These are phyloP conservation scores for Psidium friedrichsthalianum DNA, from an alignment of 345 rosid genomes.

Conservation along the genomic window DNA sequence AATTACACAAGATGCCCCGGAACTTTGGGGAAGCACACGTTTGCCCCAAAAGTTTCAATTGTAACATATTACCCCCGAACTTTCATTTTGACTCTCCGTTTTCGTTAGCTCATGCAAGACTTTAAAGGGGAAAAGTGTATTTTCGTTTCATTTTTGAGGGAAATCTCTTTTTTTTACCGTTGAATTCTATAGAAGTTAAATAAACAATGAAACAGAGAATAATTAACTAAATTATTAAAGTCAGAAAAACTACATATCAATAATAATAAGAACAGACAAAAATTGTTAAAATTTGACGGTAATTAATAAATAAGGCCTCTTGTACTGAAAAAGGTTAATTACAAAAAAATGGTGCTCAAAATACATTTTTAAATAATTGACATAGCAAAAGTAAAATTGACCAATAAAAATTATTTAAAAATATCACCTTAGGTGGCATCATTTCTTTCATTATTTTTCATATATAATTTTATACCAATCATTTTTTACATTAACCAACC, in stretches of 20 bases:
- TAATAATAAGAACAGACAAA: not conserved
- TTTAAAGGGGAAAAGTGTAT: not conserved
- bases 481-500: not conserved
- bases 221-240: not conserved
- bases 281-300: not conserved
- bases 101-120: not conserved
- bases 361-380: not conserved
- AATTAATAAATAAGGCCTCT: not conserved
- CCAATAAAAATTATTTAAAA: not conserved
- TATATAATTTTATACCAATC: not conserved
- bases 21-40: not conserved
- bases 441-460: not conserved
- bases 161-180: not conserved
- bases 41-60: not conserved
- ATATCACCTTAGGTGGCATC: not conserved
- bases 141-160: not conserved
- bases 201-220: not conserved
- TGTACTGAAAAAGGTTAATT: not conserved
- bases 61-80: not conserved
- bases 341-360: not conserved
- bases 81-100: not conserved
- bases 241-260: not conserved
- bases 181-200: not conserved
- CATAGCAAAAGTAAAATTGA: not conserved
- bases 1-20: not conserved